phyloP scores from a whole-genome alignment of 352 stramenopile species.

The Salisapilia sapeloensis region DNA sequence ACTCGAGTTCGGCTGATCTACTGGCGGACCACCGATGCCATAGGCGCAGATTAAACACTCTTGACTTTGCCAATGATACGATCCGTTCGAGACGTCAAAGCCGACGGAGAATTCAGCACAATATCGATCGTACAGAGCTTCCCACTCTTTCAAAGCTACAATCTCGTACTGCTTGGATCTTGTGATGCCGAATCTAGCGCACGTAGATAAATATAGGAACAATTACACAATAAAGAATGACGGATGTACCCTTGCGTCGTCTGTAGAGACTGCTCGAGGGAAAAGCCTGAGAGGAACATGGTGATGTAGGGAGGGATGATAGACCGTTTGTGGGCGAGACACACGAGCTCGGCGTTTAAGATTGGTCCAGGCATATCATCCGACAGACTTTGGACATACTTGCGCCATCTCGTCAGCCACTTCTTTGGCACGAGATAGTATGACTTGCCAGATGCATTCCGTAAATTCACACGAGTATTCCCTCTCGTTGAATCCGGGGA shows the following conservation, averaged over 20 bases:
- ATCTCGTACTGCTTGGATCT: constrained; percentile 71
- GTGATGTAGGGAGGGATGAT: constrained; percentile 74
- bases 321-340: constrained; percentile 51
- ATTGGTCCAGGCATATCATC: constrained; percentile 50
- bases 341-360: constrained; percentile 67
- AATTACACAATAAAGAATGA: neutral
- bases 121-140: constrained; percentile 60
- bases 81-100: constrained; percentile 60
- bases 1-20: constrained; percentile 18
- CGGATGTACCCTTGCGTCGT: constrained; percentile 44
- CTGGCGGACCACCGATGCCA: constrained; percentile 31
- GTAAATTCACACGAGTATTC: constrained; percentile 37
- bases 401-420: constrained; percentile 66
- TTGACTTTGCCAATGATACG: constrained; percentile 69
- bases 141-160: constrained; percentile 63
- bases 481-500: constrained; percentile 23
- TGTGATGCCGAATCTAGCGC: constrained; percentile 20
- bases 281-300: constrained; percentile 74
- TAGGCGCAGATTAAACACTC: constrained; percentile 73
- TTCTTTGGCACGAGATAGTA: constrained; percentile 78
- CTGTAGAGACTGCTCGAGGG: constrained; percentile 56
- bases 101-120: constrained; percentile 68
- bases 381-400: constrained; percentile 42
- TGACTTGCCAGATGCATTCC: constrained; percentile 20
- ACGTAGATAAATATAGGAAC: neutral